Evolutionary conservation across 2,329 filamentous ascomycete genomes (phyloP), one percentile per base, ranked within the genome.

Genomic region (Shiraia bambusicola): DNA sequence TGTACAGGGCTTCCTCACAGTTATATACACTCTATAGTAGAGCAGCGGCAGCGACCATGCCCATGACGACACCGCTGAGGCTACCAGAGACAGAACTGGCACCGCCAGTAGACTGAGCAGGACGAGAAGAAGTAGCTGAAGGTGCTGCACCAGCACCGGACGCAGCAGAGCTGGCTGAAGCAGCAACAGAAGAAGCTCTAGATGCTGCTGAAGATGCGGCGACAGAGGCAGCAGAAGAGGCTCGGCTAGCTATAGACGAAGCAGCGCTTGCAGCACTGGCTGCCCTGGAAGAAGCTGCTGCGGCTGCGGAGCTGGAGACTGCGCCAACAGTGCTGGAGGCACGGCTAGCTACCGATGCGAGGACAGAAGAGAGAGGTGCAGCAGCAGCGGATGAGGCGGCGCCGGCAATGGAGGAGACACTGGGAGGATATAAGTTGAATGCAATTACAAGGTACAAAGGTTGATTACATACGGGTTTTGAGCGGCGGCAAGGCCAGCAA

Each of bases 31-130:
- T 29, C 16, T 47, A 50, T 30, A 47, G 34, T 24, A 42, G 42
- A 30, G 44, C 49, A 46, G 40, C 41, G 27, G 41, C 31, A 28
- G 46, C 49, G 15, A 50, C 32, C 15, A 43, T 40, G n/a, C 38
- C 44, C 6, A 32, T 28, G 8, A 48, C 38, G 1, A 47, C 40
- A 39, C 42, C 42, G 4, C 27, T 39, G 12, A 45, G 37, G 0
- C 47, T 44, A 2, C 38, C 32, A 15, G 27, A 14, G 5, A 48
- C 8, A 27, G 41, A 15, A 27, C 19, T 37, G 26, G 45, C 45
- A 28, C 38, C 45, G 11, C 40, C 42, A 11, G 45, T 47, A 27
- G 34, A 42, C 25, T 36, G 31, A 19, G 47, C 28, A 25, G 32
- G 29, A 6, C 16, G n/a, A 4, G 41, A 32, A 3, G 28, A 12